A percentile compares a stretch with the other conserved stretches of the same genome.
Evolutionary conservation across 1,284 basidiomycete species (phyloP).

Genomic region (Lentinula novae-zelandiae): DNA sequence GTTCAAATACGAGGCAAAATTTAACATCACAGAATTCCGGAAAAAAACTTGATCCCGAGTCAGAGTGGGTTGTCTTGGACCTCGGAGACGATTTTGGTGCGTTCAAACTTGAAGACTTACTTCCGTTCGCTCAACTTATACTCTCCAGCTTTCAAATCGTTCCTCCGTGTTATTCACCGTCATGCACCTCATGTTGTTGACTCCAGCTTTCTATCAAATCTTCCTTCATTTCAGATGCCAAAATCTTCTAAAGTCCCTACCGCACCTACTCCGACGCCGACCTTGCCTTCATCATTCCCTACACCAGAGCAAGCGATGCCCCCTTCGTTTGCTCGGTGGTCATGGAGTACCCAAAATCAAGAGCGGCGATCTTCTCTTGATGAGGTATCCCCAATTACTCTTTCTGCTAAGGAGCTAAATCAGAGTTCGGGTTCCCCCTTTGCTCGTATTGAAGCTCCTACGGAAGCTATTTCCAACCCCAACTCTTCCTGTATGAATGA

Average conservation of each 20-base stretch:
- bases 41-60: constrained; percentile 17
- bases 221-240: constrained; percentile 19
- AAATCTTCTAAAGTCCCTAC: constrained; percentile 18
- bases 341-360: background rate
- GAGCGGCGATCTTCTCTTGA: background rate
- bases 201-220: constrained; percentile 43
- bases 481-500: background rate
- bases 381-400: background rate
- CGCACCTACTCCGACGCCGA: constrained; percentile 20
- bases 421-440: background rate
- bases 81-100: constrained; percentile 51
- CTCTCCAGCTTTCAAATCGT: constrained; percentile 44
- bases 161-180: constrained; percentile 61
- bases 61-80: constrained; percentile 57
- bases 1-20: background rate
- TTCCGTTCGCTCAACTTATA: background rate
- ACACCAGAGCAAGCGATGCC: constrained; percentile 7
- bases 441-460: background rate
- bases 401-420: background rate
- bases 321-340: constrained; percentile 3
- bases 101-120: constrained; percentile 14
- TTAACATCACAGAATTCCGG: constrained; percentile 12
- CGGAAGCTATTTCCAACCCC: background rate
- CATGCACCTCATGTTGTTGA: constrained; percentile 36
- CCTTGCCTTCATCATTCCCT: constrained; percentile 15